phyloP scores from a whole-genome alignment of 2,329 filamentous ascomycete genomes.

The Raffaelea albimanens region DNA sequence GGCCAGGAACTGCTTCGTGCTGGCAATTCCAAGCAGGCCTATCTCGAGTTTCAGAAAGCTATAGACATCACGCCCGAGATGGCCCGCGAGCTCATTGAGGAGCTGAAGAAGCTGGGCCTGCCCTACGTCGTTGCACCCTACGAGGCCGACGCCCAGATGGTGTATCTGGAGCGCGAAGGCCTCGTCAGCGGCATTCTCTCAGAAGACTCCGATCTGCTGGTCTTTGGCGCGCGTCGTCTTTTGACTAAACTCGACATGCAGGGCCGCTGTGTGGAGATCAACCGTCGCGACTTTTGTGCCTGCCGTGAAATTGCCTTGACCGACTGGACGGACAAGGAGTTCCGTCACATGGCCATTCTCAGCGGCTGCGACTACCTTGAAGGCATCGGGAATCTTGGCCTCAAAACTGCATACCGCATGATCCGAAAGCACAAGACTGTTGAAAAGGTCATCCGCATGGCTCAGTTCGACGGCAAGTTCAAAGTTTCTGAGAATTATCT shows the following conservation, averaged over 20 bases:
- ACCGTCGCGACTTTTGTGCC: slow-evolving; percentile 77
- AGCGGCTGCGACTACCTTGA: slow-evolving; percentile 95
- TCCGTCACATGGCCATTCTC: slow-evolving; percentile 90
- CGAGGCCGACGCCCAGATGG: slow-evolving; percentile 94
- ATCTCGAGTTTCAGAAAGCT: slow-evolving; percentile 84
- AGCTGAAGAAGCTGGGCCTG: slow-evolving; percentile 70
- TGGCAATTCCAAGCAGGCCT: slow-evolving; percentile 71
- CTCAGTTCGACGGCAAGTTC: slow-evolving; percentile 84
- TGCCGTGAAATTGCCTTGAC: slow-evolving; percentile 82
- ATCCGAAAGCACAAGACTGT: slow-evolving; percentile 83
- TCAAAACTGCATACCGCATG: slow-evolving; percentile 89
- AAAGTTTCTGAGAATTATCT: slow-evolving; percentile 74
- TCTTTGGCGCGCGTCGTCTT: slow-evolving; percentile 85
- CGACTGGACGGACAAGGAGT: slow-evolving; percentile 86
- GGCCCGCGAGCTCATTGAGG: slow-evolving; percentile 85
- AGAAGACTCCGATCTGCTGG: slow-evolving; percentile 90
- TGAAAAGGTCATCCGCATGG: slow-evolving; percentile 69
- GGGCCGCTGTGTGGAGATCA: slow-evolving; percentile 86
- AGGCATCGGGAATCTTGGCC: slow-evolving; percentile 72
- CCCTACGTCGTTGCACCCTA: slow-evolving; percentile 93
- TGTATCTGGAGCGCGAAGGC: slow-evolving; percentile 82
- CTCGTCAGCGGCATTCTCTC: slow-evolving; percentile 82
- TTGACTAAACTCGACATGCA: slow-evolving; percentile 92
- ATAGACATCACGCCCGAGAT: slow-evolving; percentile 95
- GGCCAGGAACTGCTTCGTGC: slow-evolving; percentile 74